Base-by-base conservation (phyloP, 2,329 filamentous ascomycete species). In the Scytalidium lignicola region DNA sequence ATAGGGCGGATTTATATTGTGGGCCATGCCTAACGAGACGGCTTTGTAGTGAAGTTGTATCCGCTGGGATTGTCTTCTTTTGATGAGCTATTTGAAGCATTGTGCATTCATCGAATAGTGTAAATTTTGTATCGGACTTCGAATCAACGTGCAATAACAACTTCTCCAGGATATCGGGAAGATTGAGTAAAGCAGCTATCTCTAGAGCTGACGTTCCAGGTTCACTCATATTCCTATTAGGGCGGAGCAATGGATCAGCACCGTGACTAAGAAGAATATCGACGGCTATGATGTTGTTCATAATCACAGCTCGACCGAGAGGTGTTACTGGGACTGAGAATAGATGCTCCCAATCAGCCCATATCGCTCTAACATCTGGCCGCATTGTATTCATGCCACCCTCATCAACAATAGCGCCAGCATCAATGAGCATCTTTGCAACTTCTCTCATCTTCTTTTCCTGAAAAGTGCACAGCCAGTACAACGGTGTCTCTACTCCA, bases 291-390 rank as follows among this genome's bases (percentile, higher is more conserved):
- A 26, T 17, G 21, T 23, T 44, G 12, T 26, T 44, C 42, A 44
- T 44, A 13, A 44, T 44, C 13, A 44, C 42, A 17, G 42, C 42
- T 17, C 42, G 42, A 44, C 42, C 42, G 3, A 44, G 21, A 22
- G 42, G 42, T 15, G 42, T 23, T 28, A 23, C 23, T 28, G 18
- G 42, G 15, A 44, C 22, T 15, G 19, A 22, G 20, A 22, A 26
- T 15, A 28, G 23, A 9, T 44, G 18, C 19, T 44, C 42, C 42
- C 42, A 44, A 26, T 44, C 42, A 23, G 42, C 42, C 10, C 22
- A 22, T 17, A 44, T 28, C 23, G 12, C 42, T 12, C 42, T 19
- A 26, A 26, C 10, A 26, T 26, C 23, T 26, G 23, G 23, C 23
- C 23, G 23, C 23, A 26, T 26, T 12, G 42, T 44, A 17, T 41